A percentile compares a stretch with the other conserved stretches of the same genome.
These are phyloP conservation scores for Debaryomycetaceae sp. DNA, from an alignment of 1,139 yeast species.

Conservation along the genomic window DNA sequence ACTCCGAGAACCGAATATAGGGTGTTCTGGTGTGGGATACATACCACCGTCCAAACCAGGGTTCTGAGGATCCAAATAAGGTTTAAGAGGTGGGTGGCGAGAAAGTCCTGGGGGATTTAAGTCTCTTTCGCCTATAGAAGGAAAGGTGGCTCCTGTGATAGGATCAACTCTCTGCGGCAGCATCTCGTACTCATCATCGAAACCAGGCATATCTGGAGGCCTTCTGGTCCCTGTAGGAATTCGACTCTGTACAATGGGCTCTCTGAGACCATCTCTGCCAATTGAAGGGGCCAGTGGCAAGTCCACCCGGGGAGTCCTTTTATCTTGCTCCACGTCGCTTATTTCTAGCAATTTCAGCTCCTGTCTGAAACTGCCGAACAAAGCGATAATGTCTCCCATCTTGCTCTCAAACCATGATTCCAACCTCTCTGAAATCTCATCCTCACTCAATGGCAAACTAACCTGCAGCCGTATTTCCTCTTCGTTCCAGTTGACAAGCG, in stretches of 20 bases:
- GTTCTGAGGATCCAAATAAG: slow-evolving; percentile 31
- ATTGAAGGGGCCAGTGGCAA: background rate
- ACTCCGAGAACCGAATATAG: slow-evolving; percentile 35
- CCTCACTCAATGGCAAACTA: slow-evolving; percentile 4
- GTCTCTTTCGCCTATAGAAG: slow-evolving; percentile 49
- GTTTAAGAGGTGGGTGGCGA: slow-evolving; percentile 39
- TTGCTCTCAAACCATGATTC: slow-evolving; percentile 2
- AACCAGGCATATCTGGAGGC: slow-evolving; percentile 46
- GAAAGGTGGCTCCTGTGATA: slow-evolving; percentile 13
- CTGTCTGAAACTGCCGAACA: background rate
- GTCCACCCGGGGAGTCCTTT: background rate
- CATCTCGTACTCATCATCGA: slow-evolving; percentile 56
- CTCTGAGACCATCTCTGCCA: background rate
- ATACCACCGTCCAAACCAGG: slow-evolving; percentile 43
- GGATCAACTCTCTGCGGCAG: slow-evolving; percentile 7
- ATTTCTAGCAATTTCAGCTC: background rate
- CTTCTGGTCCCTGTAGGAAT: slow-evolving; percentile 1
- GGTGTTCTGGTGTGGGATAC: slow-evolving; percentile 52
- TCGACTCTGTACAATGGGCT: background rate
- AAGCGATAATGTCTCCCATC: background rate
- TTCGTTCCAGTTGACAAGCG: slow-evolving; percentile 2
- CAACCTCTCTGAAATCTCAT: slow-evolving; percentile 2
- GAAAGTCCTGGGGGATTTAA: slow-evolving; percentile 48
- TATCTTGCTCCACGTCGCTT: background rate
- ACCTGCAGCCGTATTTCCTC: slow-evolving; percentile 1